phyloP scores from a whole-genome alignment of 495 filamentous ascomycete genomes.

The Paragyromitra xinjiangensis region DNA sequence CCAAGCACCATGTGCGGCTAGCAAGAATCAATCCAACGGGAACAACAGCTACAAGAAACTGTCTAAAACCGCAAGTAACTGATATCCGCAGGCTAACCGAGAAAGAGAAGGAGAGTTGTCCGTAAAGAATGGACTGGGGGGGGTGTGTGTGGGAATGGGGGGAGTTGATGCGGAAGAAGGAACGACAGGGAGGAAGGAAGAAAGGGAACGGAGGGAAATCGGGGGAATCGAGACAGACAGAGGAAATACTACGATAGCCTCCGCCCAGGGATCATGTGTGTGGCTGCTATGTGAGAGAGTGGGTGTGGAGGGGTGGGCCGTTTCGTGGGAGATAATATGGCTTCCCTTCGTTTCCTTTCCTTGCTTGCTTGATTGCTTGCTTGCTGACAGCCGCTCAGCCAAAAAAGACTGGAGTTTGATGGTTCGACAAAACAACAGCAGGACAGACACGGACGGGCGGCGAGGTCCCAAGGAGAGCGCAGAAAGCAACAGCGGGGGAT shows the following conservation, averaged over 20 bases:
- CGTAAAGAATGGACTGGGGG: slow-evolving; percentile 20
- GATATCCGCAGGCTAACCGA: slow-evolving; percentile 37
- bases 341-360: not conserved
- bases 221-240: slow-evolving; percentile 42
- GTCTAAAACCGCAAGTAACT: slow-evolving; percentile 28
- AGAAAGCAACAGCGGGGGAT: slow-evolving; percentile 25
- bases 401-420: slow-evolving; percentile 39
- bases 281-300: slow-evolving; percentile 50
- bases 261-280: slow-evolving; percentile 55
- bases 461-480: slow-evolving; percentile 15
- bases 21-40: slow-evolving; percentile 39
- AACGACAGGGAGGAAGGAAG: slow-evolving; percentile 37
- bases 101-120: slow-evolving; percentile 24
- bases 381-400: slow-evolving; percentile 44
- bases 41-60: slow-evolving; percentile 48
- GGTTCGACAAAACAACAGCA: slow-evolving; percentile 41
- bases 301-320: slow-evolving; percentile 51
- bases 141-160: slow-evolving; percentile 21
- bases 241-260: slow-evolving; percentile 51
- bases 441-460: slow-evolving; percentile 11
- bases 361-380: not conserved
- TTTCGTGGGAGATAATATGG: slow-evolving; percentile 49
- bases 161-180: slow-evolving; percentile 36
- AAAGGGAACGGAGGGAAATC: slow-evolving; percentile 40
- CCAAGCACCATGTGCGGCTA: slow-evolving; percentile 50